Evolutionary conservation across 2,329 filamentous ascomycete species (phyloP).

Genomic region (Podosphaera fusca): DNA sequence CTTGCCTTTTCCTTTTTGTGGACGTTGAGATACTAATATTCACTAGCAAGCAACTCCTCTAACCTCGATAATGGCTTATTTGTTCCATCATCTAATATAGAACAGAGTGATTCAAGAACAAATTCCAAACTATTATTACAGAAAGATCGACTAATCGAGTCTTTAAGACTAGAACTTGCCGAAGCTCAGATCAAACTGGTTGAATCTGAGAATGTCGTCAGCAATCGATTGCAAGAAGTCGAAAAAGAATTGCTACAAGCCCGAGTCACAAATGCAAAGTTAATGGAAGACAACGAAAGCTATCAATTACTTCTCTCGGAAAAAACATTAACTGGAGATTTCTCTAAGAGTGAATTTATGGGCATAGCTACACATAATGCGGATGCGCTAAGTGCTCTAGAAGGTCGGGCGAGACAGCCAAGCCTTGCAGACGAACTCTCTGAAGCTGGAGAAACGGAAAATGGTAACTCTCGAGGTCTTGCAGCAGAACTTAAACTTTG

Average conservation of each 20-base stretch:
- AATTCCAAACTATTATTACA: constrained; percentile 78
- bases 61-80: constrained; percentile 57
- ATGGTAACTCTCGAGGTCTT: constrained; percentile 38
- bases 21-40: constrained; percentile 6
- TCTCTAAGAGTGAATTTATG: constrained; percentile 56
- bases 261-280: constrained; percentile 79
- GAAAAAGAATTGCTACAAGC: constrained; percentile 77
- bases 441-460: constrained; percentile 38
- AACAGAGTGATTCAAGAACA: constrained; percentile 72
- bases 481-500: constrained; percentile 58
- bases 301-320: constrained; percentile 89
- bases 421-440: constrained; percentile 78
- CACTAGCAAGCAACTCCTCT: constrained; percentile 28
- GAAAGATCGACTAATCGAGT: constrained; percentile 92
- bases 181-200: constrained; percentile 90
- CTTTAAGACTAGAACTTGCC: constrained; percentile 70
- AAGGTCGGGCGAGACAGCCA: constrained; percentile 30
- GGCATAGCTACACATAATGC: constrained; percentile 38
- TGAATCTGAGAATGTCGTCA: constrained; percentile 81
- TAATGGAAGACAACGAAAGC: constrained; percentile 98
- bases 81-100: constrained; percentile 61
- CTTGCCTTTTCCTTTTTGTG: neutral
- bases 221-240: constrained; percentile 69
- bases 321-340: constrained; percentile 86
- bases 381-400: constrained; percentile 39